Evolutionary conservation across 2,329 filamentous ascomycete species (phyloP).

Genomic region (Curvularia sp.): DNA sequence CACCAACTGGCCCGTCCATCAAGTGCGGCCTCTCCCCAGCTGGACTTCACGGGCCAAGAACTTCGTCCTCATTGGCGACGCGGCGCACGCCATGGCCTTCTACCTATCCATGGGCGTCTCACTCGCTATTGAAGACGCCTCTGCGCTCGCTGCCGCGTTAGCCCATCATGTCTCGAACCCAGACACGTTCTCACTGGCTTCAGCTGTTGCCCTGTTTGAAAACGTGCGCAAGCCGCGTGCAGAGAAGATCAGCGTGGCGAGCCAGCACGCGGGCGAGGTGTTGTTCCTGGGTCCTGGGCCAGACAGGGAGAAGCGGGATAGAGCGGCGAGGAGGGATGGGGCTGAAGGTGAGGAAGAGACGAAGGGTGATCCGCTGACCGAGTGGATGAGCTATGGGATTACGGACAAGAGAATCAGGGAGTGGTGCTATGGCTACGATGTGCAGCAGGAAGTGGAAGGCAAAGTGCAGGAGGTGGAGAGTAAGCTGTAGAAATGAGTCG

Average conservation of each 20-base stretch:
- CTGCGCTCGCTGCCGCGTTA: not conserved
- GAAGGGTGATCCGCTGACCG: not conserved
- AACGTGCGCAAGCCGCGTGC: not conserved
- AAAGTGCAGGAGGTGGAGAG: not conserved
- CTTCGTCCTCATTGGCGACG: not conserved
- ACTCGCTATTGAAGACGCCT: not conserved
- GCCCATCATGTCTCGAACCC: not conserved
- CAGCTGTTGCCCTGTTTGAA: not conserved
- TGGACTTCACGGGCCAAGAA: not conserved
- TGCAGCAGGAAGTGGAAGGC: not conserved
- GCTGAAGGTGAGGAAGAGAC: not conserved
- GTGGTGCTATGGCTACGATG: not conserved
- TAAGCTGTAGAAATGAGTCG: not conserved
- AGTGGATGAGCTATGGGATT: not conserved
- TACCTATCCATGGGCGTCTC: constrained; percentile 1
- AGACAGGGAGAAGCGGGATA: not conserved
- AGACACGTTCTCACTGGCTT: not conserved
- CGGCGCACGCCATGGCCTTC: not conserved
- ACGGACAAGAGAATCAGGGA: not conserved
- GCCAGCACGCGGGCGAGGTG: not conserved
- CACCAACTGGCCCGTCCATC: not conserved
- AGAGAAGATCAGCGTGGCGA: not conserved
- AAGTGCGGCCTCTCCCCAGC: not conserved
- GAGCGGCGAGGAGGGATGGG: not conserved
- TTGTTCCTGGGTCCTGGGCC: not conserved